Conservation (phyloP, 192 early-diverging fungal genomes). For the Geosiphon pyriformis region DNA sequence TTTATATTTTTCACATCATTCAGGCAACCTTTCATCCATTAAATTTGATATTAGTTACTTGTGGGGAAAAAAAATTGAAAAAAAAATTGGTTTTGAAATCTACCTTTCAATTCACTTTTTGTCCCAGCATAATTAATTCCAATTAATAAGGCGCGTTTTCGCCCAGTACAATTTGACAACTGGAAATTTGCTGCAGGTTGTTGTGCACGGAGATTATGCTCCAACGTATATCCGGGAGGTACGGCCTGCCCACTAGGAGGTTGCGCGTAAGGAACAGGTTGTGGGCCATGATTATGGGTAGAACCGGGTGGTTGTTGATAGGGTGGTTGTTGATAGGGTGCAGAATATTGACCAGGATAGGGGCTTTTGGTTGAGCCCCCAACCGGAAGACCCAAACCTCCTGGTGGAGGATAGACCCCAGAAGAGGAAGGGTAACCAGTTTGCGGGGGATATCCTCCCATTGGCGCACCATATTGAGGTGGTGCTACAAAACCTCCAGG, state of each 20-base stretch:
- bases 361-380: not conserved
- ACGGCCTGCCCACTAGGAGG: constrained; percentile 6
- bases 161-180: constrained; percentile 54
- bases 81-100: no score
- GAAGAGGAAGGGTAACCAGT: not conserved
- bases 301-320: not conserved
- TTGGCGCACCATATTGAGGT: no score
- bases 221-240: constrained; percentile 21
- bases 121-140: constrained; percentile 86
- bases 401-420: not conserved
- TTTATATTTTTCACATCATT: constrained; percentile 81
- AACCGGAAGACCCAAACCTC: not conserved
- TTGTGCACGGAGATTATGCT: constrained; percentile 23
- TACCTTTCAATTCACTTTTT: constrained; percentile 51
- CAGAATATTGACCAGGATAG: not conserved
- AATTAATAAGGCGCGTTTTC: constrained; percentile 80
- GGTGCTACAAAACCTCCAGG: not conserved
- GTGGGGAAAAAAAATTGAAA: no score
- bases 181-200: constrained; percentile 38
- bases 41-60: not conserved
- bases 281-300: not conserved
- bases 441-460: not conserved
- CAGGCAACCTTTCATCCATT: constrained; percentile 57
- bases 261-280: constrained; percentile 13
- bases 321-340: not conserved